Base-by-base conservation (phyloP, 2,329 filamentous ascomycete genomes). In the Talaromyces atroroseus region DNA sequence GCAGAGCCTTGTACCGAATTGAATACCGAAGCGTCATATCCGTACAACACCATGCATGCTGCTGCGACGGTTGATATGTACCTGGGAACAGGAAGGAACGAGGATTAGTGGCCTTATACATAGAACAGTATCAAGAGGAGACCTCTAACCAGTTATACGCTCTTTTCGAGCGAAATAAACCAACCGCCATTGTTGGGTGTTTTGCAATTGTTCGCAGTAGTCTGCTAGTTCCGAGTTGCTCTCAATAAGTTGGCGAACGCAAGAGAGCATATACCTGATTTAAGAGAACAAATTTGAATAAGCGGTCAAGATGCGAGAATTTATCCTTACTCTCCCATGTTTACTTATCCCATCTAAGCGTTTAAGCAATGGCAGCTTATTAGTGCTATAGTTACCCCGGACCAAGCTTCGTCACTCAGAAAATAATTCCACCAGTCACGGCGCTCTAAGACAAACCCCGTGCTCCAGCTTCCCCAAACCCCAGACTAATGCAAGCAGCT, bases 11-110 rank as follows among this genome's bases (percentile, higher is more conserved):
- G 86, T 5, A 88, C 81, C 5, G 85, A 84, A 68, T 89, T 89
- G 77, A 85, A 89, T 48, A 88, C 85, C 38, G 84, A 87, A 1
- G 86, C 85, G 78, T 89, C 86, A 67, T 89, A 89, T 57, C 86
- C 86, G 67, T 88, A 89, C 46, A 89, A 77, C 21, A 88, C 84
- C 86, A 89, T 89, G 69, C 84, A 88, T 68, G 84, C 83, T 65
- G 86, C 85, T 56, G 86, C 86, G 61, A 88, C 82, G 51, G 87
- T 76, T 58, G 84, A 85, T 62, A 87, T 83, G 74, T 85, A 88
- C 83, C 83, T 67, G 32, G 20, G 10, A 24, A 32, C 10, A 50
- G 29, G 24, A 16, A 57, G 26, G 14, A 55, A 21, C 34, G 36
- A 36, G 36, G 11, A 32, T 49, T 49, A 32, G 12, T 48, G 14